Base-by-base conservation (phyloP, 495 filamentous ascomycete genomes). In the Copromyces sp. region DNA sequence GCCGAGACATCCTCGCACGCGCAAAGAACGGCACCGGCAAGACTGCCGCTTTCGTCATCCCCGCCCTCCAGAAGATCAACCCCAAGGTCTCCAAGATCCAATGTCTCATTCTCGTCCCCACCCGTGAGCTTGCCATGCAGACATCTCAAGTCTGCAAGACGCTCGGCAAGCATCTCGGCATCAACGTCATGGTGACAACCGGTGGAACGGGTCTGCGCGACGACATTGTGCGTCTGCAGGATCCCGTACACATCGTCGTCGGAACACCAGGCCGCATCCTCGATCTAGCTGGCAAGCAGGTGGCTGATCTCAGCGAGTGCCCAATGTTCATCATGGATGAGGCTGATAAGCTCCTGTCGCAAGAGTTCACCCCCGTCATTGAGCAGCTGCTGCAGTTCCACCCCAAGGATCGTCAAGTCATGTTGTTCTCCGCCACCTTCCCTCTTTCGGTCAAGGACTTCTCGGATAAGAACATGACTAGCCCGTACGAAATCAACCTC, bases 271-370 rank as follows among this genome's bases (percentile, higher is more conserved):
- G 95, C 61, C 87, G 95, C 82, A 97, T 99, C 68, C 89, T 98
- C 70, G 95, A 99, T 82, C 82, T 99, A 74, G 93, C 96, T 70
- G 93, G 94, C 77, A 98, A 98, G 84, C 91, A 90, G 69, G 94
- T 98, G 69, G 95, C 95, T 42, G 96, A 98, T 81, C 87, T 99
- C n/a, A 94, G 93, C 75, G 93, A 94, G 81, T 98, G 95, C 77
- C 90, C 93, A 45, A 98, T 95, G 73, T 98, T 98, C 78, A 94
- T 99, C 78, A 99, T 99, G 95, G 95, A 99, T 78, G 95, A 99
- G 79, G 95, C 95, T 17, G 95, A 99, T 81, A 99, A 99, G 82
- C 87, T 99, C 70, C 89, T 99, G 16, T 98, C 95, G 5, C 90
- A 92, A 61, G 95, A 98, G 79, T 99, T 99, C 78, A 98, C 95